These are phyloP conservation scores for Colletotrichum sojae DNA, from an alignment of 2,329 filamentous ascomycete genomes.

Conservation along the genomic window DNA sequence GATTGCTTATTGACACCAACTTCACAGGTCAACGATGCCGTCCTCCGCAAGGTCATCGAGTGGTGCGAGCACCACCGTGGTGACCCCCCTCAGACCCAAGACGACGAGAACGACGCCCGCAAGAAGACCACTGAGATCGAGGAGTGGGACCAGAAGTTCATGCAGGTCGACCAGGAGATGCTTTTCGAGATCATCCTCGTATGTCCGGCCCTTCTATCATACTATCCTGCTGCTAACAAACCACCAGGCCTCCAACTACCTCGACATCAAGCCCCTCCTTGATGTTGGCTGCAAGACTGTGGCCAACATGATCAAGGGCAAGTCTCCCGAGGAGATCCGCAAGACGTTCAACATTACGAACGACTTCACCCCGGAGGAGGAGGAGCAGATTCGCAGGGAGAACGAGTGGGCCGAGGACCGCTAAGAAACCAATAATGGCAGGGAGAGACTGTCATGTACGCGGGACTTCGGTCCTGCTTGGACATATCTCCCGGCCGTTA, in stretches of 20 bases:
- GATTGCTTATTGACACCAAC: conserved; percentile 35
- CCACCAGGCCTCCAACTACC: conserved; percentile 90
- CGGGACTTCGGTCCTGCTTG: not conserved
- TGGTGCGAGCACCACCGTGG: conserved; percentile 97
- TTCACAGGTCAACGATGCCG: conserved; percentile 86
- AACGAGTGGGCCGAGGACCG: conserved; percentile 94
- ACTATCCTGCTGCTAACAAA: conserved; percentile 7
- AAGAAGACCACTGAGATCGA: conserved; percentile 99
- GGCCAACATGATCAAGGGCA: conserved; percentile 99
- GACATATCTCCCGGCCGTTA: conserved; percentile 18
- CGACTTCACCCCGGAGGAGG: conserved; percentile 98
- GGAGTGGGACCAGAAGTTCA: conserved; percentile 99
- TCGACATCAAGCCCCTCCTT: conserved; percentile 97
- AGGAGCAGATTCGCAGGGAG: conserved; percentile 95
- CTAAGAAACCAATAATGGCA: conserved; percentile 54
- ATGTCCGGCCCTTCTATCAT: conserved; percentile 54
- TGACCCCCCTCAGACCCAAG: conserved; percentile 84
- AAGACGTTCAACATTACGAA: conserved; percentile 99
- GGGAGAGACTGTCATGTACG: conserved; percentile 24
- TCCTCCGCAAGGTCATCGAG: conserved; percentile 95
- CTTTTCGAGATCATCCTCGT: conserved; percentile 99
- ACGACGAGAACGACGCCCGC: conserved; percentile 92
- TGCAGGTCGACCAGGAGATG: conserved; percentile 99
- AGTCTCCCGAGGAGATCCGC: conserved; percentile 98
- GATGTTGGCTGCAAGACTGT: conserved; percentile 99